Evolutionary conservation across 1,139 yeast species (phyloP), one percentile per base, ranked within the genome.

Genomic region (Hyphopichia khmerensis): DNA sequence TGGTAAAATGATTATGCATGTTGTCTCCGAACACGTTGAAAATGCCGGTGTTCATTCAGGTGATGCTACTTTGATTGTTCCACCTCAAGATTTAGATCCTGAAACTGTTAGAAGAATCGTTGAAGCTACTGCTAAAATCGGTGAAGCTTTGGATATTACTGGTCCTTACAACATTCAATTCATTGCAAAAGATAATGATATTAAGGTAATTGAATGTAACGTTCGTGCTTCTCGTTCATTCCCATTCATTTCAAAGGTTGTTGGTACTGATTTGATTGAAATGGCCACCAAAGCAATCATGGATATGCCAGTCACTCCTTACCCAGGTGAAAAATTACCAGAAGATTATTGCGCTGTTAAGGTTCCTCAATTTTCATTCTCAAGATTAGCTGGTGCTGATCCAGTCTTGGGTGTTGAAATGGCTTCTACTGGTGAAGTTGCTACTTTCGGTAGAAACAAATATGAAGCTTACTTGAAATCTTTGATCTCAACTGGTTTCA

Each of bases 401-500:
- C 99, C 99, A 42, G 90, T 93, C 48, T 77, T 93, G 55, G 99
- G 99, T 70, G 99, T 93, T 54, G 99, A 93, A 71, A 93, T 93
- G 99, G 98, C 99, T 32, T 91, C 98, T 23, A 93, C 99, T 49
- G 99, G 99, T 79, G 99, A 93, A 71, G 99, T 93, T 59, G 99
- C 99, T 41, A 82, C 95, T 51, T 91, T 95, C 64, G 99, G 99
- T 60, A 89, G 78, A 62, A 85, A 93, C 77, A 91, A 93, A 69
- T 90, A 90, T 60, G 99, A 95, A 72, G 99, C 99, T 27, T 95
- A 95, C 72, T 72, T 95, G 70, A 93, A 95, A 72, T 87, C 98
- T 33, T 79, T 93, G 65, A 77, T 93, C 48, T 90, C 99, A 15
- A 89, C 98, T 48, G 99, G 99, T 29, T 90, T 95, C 82, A 84